phyloP scores from a whole-genome alignment of 2,329 filamentous ascomycete species.

The Aspergillus pseudonomiae region DNA sequence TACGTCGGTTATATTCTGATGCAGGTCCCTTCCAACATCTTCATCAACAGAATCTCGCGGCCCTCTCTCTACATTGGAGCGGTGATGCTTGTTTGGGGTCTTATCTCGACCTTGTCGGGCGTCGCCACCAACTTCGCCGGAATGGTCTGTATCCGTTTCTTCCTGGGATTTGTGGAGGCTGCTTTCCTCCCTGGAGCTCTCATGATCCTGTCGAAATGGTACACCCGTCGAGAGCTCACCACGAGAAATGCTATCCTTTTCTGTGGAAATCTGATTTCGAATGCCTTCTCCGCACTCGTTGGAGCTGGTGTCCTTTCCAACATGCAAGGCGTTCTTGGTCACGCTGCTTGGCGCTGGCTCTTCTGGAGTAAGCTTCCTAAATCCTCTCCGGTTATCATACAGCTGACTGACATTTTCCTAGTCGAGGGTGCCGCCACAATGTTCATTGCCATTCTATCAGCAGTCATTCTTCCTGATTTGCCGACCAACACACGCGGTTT shows the following conservation, averaged over 20 bases:
- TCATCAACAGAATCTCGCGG: conserved; percentile 54
- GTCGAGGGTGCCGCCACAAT: conserved; percentile 69
- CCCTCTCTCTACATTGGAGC: conserved; percentile 55
- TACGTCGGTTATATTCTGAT: conserved; percentile 66
- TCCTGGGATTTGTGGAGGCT: conserved; percentile 46
- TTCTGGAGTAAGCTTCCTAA: conserved; percentile 59
- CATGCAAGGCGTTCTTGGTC: conserved; percentile 55
- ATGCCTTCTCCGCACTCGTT: conserved; percentile 70
- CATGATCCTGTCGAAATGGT: conserved; percentile 60
- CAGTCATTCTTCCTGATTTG: conserved; percentile 68
- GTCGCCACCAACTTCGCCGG: conserved; percentile 53
- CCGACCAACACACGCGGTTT: conserved; percentile 64
- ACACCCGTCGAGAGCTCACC: conserved; percentile 65
- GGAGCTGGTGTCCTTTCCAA: conserved; percentile 67
- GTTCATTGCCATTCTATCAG: conserved; percentile 58
- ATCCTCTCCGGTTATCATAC: neutral
- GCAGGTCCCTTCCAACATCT: conserved; percentile 58
- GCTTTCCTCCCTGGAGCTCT: conserved; percentile 48
- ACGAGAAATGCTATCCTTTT: conserved; percentile 53
- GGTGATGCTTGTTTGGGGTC: conserved; percentile 63
- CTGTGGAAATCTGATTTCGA: conserved; percentile 69
- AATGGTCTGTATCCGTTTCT: conserved; percentile 49
- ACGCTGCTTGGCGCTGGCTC: conserved; percentile 52
- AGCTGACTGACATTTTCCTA: neutral
- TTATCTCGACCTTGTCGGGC: conserved; percentile 55